Conservation (phyloP, 2,329 filamentous ascomycete genomes). For the Magnaporthiopsis rhizophila region DNA sequence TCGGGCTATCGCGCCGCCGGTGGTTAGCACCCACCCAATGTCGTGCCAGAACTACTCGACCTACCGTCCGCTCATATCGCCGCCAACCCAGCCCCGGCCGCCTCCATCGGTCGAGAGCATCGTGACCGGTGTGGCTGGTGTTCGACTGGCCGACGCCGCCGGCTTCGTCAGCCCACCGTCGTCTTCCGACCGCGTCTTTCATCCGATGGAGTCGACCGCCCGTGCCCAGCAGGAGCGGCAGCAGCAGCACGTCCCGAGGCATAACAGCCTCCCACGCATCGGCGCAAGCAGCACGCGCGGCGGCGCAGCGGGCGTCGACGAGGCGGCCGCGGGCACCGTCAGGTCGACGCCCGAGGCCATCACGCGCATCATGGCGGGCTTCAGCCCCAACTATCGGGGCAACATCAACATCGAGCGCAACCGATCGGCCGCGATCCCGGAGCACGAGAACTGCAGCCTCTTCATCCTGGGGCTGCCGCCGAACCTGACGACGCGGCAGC, state of each 20-base stretch:
- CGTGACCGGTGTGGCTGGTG: not conserved
- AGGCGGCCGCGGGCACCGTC: not conserved
- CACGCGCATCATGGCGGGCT: constrained; percentile 14
- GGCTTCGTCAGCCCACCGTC: too few relatives aligned
- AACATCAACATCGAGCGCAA: constrained; percentile 28
- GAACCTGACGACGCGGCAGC: constrained; percentile 28
- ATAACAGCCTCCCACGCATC: not conserved
- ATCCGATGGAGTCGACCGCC: not conserved
- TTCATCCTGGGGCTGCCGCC: constrained; percentile 45
- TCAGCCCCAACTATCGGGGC: constrained; percentile 31
- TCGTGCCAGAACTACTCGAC: not conserved
- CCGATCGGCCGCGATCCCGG: constrained; percentile 29
- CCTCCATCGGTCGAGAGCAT: not conserved
- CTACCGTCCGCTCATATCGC: not conserved
- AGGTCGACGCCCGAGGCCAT: not conserved
- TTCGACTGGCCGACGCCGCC: not conserved
- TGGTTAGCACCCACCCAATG: not conserved
- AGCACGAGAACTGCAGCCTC: constrained; percentile 38
- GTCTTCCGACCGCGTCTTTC: not conserved
- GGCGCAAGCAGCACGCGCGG: not conserved
- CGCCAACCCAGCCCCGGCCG: too few relatives aligned
- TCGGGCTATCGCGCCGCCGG: not conserved
- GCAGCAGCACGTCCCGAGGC: not conserved
- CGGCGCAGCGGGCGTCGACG: not conserved
- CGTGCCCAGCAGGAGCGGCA: not conserved